Evolutionary conservation across 2,329 filamentous ascomycete species (phyloP).

Genomic region (Verticillium alfalfae): DNA sequence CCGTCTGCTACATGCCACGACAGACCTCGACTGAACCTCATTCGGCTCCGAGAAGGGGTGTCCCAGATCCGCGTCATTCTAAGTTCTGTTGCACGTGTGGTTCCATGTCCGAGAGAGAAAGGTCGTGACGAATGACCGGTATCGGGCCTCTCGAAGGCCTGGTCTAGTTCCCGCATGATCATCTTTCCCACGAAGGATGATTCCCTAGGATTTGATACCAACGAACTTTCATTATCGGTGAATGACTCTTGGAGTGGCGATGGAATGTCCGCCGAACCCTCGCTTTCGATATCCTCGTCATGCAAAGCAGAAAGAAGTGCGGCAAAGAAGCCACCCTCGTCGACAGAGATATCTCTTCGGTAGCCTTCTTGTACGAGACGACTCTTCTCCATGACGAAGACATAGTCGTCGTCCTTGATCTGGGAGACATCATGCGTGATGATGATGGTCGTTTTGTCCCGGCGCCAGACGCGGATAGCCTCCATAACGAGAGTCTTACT

Average conservation of each 20-base stretch:
- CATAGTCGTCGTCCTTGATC: slow-evolving; percentile 66
- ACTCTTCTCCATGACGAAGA: slow-evolving; percentile 74
- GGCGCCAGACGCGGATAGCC: slow-evolving; percentile 70
- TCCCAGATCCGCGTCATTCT: not conserved
- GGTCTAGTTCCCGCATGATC: not conserved
- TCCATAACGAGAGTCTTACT: slow-evolving; percentile 66
- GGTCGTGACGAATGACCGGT: not conserved
- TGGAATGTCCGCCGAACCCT: not conserved
- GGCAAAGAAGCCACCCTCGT: slow-evolving; percentile 39
- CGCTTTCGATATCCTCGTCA: not conserved
- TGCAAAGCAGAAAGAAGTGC: slow-evolving; percentile 25
- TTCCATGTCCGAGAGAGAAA: not conserved
- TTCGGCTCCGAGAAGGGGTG: not conserved
- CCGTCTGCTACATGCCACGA: not conserved
- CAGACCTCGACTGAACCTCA: not conserved
- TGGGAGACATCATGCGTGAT: slow-evolving; percentile 87
- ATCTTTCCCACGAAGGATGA: not conserved
- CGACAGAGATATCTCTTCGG: slow-evolving; percentile 45
- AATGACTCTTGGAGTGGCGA: not conserved
- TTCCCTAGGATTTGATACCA: not conserved
- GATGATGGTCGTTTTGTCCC: slow-evolving; percentile 80
- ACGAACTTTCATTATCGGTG: not conserved
- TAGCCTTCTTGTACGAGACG: slow-evolving; percentile 64
- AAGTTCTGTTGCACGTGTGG: not conserved
- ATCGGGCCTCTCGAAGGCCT: not conserved